Evolutionary conservation across 2,329 filamentous ascomycete genomes (phyloP).

Genomic region (Scorias spongiosa): DNA sequence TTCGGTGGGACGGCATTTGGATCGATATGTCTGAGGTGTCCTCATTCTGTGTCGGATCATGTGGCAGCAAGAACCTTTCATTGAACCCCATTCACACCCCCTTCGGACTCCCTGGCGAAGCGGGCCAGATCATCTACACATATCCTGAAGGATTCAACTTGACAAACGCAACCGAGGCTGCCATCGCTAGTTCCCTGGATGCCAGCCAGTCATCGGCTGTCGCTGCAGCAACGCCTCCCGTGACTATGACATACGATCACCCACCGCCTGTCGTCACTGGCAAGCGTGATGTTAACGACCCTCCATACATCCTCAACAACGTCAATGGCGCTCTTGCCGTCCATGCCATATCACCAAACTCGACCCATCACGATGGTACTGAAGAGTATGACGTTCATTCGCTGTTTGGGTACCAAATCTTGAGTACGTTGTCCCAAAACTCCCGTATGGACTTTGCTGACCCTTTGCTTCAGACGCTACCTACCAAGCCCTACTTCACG

Average conservation of each 20-base stretch:
- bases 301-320: slow-evolving; percentile 52
- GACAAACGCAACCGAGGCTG: slow-evolving; percentile 53
- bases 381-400: slow-evolving; percentile 65
- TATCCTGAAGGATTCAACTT: slow-evolving; percentile 36
- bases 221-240: slow-evolving; percentile 11
- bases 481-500: slow-evolving; percentile 47
- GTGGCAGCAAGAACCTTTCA: slow-evolving; percentile 48
- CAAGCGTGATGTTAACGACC: slow-evolving; percentile 45
- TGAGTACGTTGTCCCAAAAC: not conserved
- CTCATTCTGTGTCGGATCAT: slow-evolving; percentile 56
- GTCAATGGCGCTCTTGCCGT: slow-evolving; percentile 32
- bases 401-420: slow-evolving; percentile 20
- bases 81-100: slow-evolving; percentile 54
- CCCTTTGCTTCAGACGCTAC: slow-evolving; percentile 39
- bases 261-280: not conserved
- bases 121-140: slow-evolving; percentile 40
- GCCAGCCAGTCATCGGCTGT: slow-evolving; percentile 32
- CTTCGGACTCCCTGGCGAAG: slow-evolving; percentile 32
- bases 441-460: slow-evolving; percentile 18
- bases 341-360: slow-evolving; percentile 46
- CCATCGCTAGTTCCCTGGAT: slow-evolving; percentile 40
- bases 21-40: slow-evolving; percentile 29
- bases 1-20: slow-evolving; percentile 50
- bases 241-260: not conserved
- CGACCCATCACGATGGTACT: slow-evolving; percentile 52